Percentiles rank a stretch among this genome's conserved stretches.
Evolutionary conservation across 192 early-diverging fungal species (phyloP).

Genomic region (Coemansia javaensis): DNA sequence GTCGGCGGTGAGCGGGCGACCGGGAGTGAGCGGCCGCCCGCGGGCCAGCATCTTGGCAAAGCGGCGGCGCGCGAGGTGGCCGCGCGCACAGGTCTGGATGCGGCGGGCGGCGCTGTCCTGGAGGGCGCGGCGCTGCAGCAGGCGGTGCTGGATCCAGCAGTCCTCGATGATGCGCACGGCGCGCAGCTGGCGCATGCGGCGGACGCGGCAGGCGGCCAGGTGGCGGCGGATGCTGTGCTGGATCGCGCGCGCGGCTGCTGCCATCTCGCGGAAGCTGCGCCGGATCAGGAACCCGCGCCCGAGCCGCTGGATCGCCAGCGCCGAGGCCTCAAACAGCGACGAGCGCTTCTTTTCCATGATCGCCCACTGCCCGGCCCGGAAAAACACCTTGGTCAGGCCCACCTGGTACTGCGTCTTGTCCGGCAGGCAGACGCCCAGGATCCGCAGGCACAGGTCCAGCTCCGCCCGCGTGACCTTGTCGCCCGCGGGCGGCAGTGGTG

Average conservation of each 20-base stretch:
- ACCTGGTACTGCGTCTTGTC: constrained; percentile 83
- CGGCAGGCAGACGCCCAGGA: constrained; percentile 60
- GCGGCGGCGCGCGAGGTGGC: not conserved
- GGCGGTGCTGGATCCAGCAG: not conserved
- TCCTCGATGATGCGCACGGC: constrained; percentile 37
- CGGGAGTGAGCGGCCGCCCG: too few relatives aligned
- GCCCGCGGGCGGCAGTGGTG: constrained; percentile 19
- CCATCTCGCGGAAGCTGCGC: constrained; percentile 50
- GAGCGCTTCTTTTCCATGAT: constrained; percentile 82
- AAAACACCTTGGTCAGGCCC: constrained; percentile 96
- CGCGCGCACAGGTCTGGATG: constrained; percentile 5
- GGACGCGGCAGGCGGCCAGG: constrained; percentile 5
- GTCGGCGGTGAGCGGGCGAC: too few relatives aligned
- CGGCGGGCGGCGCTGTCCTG: not conserved
- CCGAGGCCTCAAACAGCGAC: constrained; percentile 69
- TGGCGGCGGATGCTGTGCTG: constrained; percentile 31
- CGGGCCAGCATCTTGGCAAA: not conserved
- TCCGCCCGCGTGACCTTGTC: constrained; percentile 52
- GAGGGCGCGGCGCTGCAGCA: not conserved
- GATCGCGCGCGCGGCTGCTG: constrained; percentile 23
- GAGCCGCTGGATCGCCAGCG: constrained; percentile 71
- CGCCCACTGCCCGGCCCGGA: constrained; percentile 82
- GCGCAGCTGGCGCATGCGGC: constrained; percentile 4
- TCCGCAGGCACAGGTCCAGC: constrained; percentile 55
- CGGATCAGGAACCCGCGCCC: constrained; percentile 64